Base-by-base conservation (phyloP, 2,329 filamentous ascomycete genomes). In the Aspergillus ochraceoroseus region DNA sequence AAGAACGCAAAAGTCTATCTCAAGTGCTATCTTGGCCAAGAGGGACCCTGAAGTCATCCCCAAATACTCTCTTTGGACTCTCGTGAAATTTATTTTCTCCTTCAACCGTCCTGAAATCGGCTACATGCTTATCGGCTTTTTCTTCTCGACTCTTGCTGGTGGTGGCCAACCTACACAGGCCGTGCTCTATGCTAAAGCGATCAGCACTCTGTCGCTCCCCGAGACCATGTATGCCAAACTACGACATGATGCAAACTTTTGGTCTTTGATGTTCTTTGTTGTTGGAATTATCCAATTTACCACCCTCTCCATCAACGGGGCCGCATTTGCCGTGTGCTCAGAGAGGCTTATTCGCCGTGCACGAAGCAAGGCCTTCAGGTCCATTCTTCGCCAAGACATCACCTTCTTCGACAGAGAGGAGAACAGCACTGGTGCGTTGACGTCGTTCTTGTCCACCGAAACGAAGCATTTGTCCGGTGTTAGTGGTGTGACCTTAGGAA, bases 301-400 rank as follows among this genome's bases (percentile, higher is more conserved):
- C 38, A 73, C 82, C 4, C 87, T 84, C 54, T 64, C 75, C 13
- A 64, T 69, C 4, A 84, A 90, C 56, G 87, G 87, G 35, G 55
- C 85, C 36, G 71, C 82, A 2, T 89, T 96, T 53, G 89, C 87
- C 12, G 81, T 80, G 56, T 89, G 86, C 67, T 92, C 87, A n/a
- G 87, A 94, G 68, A 76, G 80, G 27, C 76, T 96, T 15, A 77
- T 95, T 39, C 85, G 87, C 59, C 81, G 87, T 13, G 87, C 90
- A 1, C 80, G 92, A 53, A 81, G 92, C 62, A 74, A 73, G 42
- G 85, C 88, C 5, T 95, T 98, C 71, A 77, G 89, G 20, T 75
- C 83, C 15, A 87, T 96, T 70, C 78, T 96, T 36, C 85, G 89
- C 49, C 90, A 96, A 65, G 92, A 96, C 48, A 89, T 96, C 43